Evolutionary conservation across 805 yeast genomes (phyloP).

Genomic region (Hanseniaspora clermontiae): DNA sequence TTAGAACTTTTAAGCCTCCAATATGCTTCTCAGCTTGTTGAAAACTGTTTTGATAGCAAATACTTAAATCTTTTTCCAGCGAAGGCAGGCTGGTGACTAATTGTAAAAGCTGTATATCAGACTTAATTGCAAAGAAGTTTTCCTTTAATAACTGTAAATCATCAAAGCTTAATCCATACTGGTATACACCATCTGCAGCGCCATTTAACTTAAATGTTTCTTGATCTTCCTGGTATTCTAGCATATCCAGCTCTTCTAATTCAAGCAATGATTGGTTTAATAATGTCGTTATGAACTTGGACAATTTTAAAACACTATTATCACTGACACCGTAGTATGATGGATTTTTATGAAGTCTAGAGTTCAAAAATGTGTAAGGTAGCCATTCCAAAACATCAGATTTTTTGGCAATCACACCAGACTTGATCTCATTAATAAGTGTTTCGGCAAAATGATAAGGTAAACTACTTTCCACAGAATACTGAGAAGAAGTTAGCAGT

Average conservation of each 20-base stretch:
- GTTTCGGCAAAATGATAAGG: conserved; percentile 49
- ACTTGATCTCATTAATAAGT: conserved; percentile 61
- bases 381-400: conserved; percentile 90
- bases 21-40: not conserved
- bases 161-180: not conserved
- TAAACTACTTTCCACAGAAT: conserved; percentile 63
- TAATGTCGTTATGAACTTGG: conserved; percentile 71
- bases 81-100: not conserved
- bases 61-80: not conserved
- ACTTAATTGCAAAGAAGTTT: not conserved
- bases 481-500: conserved; percentile 62
- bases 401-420: conserved; percentile 46
- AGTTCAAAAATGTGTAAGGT: conserved; percentile 69
- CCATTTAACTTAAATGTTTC: not conserved
- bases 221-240: conserved; percentile 40
- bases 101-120: conserved; percentile 1
- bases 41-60: not conserved
- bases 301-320: conserved; percentile 51
- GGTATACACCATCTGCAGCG: not conserved
- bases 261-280: conserved; percentile 62
- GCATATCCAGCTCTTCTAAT: conserved; percentile 44
- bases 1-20: not conserved
- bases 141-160: not conserved
- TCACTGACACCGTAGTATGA: conserved; percentile 73
- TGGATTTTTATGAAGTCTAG: conserved; percentile 72